phyloP scores from a whole-genome alignment of 1,284 basidiomycete genomes.

The Boletus sp. region DNA sequence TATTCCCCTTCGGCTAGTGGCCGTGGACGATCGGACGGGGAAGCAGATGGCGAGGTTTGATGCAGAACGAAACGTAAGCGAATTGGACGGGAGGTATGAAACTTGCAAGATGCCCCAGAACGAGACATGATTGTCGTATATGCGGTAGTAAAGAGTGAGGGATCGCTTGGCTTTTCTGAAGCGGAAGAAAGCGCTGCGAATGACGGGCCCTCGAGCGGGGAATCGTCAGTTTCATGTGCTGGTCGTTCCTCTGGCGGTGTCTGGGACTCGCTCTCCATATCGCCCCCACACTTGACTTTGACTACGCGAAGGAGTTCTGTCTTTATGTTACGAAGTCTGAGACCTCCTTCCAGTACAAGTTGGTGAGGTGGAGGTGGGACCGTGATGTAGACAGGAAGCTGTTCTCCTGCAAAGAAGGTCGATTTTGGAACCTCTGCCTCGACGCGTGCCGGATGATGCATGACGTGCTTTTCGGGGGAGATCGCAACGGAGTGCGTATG shows the following conservation, averaged over 20 bases:
- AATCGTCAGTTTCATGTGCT: constrained; percentile 2
- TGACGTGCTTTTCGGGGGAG: constrained; percentile 53
- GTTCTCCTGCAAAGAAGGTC: constrained; percentile 62
- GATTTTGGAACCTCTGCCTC: constrained; percentile 68
- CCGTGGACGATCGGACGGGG: constrained; percentile 45
- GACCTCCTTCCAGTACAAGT: constrained; percentile 59
- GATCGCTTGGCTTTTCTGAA: constrained; percentile 31
- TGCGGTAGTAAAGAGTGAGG: constrained; percentile 37
- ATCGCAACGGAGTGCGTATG: constrained; percentile 51
- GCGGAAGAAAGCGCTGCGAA: constrained; percentile 19
- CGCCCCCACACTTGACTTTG: constrained; percentile 45
- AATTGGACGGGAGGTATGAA: constrained; percentile 65
- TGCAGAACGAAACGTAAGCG: constrained; percentile 70
- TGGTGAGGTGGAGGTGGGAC: constrained; percentile 64
- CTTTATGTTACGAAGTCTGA: constrained; percentile 70
- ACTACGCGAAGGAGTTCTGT: constrained; percentile 66
- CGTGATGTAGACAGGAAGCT: constrained; percentile 72
- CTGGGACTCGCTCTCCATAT: constrained; percentile 31
- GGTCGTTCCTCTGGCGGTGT: constrained; percentile 22
- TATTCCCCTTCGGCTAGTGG: constrained; percentile 42
- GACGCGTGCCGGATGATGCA: constrained; percentile 61
- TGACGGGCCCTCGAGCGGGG: constrained; percentile 29
- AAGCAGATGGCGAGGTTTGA: constrained; percentile 48
- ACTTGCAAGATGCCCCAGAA: constrained; percentile 75
- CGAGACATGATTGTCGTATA: constrained; percentile 56